phyloP scores from a whole-genome alignment of 2,329 filamentous ascomycete genomes.

The Salinomyces thailandicus region DNA sequence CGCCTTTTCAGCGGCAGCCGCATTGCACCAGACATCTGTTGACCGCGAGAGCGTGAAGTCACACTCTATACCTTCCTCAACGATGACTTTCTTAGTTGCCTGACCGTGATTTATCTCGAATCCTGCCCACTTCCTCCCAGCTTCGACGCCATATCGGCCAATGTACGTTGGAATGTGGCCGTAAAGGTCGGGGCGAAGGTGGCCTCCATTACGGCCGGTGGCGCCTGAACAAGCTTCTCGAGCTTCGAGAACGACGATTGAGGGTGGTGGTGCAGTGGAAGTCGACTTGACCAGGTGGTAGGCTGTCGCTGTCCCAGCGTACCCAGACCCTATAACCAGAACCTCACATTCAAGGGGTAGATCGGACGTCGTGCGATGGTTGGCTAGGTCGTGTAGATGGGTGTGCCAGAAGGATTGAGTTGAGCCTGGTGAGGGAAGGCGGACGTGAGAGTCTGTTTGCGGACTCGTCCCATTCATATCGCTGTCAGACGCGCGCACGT shows the following conservation, averaged over 20 bases:
- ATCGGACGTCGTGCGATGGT: slow-evolving; percentile 55
- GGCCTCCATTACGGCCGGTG: slow-evolving; percentile 58
- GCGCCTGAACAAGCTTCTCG: slow-evolving; percentile 72
- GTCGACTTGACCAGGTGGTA: slow-evolving; percentile 36
- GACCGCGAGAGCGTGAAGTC: slow-evolving; percentile 48
- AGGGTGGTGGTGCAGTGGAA: slow-evolving; percentile 29
- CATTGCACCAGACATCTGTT: slow-evolving; percentile 55
- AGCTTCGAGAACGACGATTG: slow-evolving; percentile 62
- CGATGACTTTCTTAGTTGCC: slow-evolving; percentile 49
- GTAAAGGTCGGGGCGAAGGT: slow-evolving; percentile 66
- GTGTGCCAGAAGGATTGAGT: slow-evolving; percentile 60
- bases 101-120: slow-evolving; percentile 64
- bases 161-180: slow-evolving; percentile 40
- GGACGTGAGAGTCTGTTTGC: background rate
- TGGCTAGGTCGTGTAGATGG: slow-evolving; percentile 45
- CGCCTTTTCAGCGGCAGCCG: slow-evolving; percentile 18
- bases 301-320: slow-evolving; percentile 63
- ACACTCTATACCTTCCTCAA: slow-evolving; percentile 50
- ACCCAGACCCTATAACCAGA: slow-evolving; percentile 64
- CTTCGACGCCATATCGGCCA: slow-evolving; percentile 28
- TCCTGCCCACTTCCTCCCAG: slow-evolving; percentile 29
- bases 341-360: slow-evolving; percentile 56
- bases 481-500: no score
- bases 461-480: background rate
- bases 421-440: slow-evolving; percentile 5